Evolutionary conservation across 2,329 filamentous ascomycete species (phyloP).

Genomic region (Hymenoscyphus salicellus): DNA sequence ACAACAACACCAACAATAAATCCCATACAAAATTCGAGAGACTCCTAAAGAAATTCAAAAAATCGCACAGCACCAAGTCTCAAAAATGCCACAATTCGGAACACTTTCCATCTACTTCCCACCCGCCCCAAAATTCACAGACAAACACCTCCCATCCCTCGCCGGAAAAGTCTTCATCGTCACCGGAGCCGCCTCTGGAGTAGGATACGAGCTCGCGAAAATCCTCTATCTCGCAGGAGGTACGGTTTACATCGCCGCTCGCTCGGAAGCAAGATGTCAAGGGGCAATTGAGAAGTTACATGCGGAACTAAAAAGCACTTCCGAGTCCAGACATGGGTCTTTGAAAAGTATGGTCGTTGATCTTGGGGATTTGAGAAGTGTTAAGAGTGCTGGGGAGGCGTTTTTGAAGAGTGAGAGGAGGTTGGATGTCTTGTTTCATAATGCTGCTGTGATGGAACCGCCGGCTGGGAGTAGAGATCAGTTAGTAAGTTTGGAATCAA

Average conservation of each 20-base stretch:
- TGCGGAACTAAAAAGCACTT: background rate
- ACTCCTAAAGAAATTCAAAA: background rate
- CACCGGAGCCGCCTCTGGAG: constrained; percentile 39
- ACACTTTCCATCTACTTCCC: background rate
- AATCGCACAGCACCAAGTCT: background rate
- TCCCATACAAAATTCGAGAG: too few species aligned
- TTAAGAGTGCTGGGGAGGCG: constrained; percentile 29
- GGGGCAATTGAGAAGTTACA: constrained; percentile 43
- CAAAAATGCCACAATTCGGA: background rate
- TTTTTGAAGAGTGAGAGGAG: constrained; percentile 33
- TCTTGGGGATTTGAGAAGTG: constrained; percentile 30
- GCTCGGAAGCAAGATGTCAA: constrained; percentile 41
- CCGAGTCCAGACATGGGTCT: constrained; percentile 12
- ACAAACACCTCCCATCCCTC: background rate
- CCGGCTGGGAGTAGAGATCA: constrained; percentile 42
- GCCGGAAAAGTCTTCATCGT: constrained; percentile 38
- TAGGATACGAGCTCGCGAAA: constrained; percentile 48
- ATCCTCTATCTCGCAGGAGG: constrained; percentile 50
- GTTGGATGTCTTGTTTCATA: constrained; percentile 44
- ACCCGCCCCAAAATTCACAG: background rate
- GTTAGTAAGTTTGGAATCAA: constrained; percentile 14
- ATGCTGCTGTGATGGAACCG: constrained; percentile 44
- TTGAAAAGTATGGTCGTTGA: constrained; percentile 27
- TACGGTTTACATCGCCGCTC: constrained; percentile 51
- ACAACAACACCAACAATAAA: too few species aligned